Evolutionary conservation across 768 basidiomycete genomes (phyloP), one percentile per base, ranked within the genome.

Genomic region (Lactifluus subvellereus): DNA sequence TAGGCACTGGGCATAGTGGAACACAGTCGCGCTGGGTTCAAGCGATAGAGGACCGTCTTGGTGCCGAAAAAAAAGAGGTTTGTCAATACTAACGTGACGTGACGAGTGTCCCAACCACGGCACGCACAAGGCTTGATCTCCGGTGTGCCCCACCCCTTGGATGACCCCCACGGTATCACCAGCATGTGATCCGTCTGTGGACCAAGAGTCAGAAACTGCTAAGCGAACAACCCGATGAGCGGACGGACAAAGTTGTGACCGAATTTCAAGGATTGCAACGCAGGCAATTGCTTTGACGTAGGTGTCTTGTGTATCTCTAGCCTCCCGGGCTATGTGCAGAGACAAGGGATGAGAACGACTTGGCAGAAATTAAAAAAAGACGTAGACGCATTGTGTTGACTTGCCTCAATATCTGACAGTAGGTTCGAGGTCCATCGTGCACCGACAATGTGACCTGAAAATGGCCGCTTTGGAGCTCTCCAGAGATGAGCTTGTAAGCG

Each of bases 1-100:
- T 47, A 74, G 73, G 66, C 76, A 72, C 51, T 79, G 78, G 10
- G 82, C 81, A 69, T 83, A 83, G 68, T 83, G 82, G 52, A 83
- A 73, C 30, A 82, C 81, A 43, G 79, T 79, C n/a, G 76, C 72
- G 13, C 78, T 79, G 14, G 82, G 82, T 61, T 82, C 81, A 30
- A 83, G 74, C 2, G 70, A 66, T 52, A 83, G 68, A 13, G 80
- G 79, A 8, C 75, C 79, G 64, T 83, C 76, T 79, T 62, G 42
- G 9, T 20, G 4, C 11, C 40, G 20, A 32, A 32, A 37, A 33
- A 42, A 42, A 32, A 13, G 10, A 14, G 3, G 11, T 4, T 35
- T 43, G 35, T 57, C 50, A 62, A 45, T 27, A 54, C 32, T 33
- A 32, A 49, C 18, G 32, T 32, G 22, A 54, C 30, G 35, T 11